Percentiles rank a stretch among this genome's conserved stretches.
Conservation (phyloP, 2,329 filamentous ascomycete species). For the Cercospora sp. region DNA sequence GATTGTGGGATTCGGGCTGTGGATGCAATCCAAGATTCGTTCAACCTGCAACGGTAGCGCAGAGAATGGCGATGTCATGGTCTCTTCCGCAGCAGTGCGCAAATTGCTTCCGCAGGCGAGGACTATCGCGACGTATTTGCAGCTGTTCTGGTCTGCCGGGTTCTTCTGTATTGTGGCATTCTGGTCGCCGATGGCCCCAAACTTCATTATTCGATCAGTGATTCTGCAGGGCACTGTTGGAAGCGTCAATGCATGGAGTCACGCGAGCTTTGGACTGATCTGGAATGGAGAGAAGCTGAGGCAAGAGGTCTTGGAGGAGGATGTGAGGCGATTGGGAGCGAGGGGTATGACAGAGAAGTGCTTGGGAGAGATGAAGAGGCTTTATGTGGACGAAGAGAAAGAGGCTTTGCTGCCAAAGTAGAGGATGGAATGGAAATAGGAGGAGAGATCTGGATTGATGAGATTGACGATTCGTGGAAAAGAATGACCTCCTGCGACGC, state of each 20-base stretch:
- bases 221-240: constrained; percentile 5
- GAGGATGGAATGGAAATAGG: too few relatives aligned
- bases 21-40: constrained; percentile 3
- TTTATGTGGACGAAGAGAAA: not conserved
- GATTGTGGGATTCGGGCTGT: constrained; percentile 3
- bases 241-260: constrained; percentile 6
- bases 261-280: not conserved
- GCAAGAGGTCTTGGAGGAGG: not conserved
- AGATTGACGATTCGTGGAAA: not conserved
- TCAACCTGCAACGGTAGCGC: not conserved
- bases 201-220: not conserved
- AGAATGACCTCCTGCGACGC: not conserved
- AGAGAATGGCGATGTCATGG: not conserved
- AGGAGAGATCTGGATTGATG: too few relatives aligned
- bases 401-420: not conserved
- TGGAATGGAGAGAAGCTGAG: constrained; percentile 4
- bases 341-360: constrained; percentile 1
- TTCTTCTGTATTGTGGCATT: constrained; percentile 5
- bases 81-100: not conserved
- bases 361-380: not conserved
- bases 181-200: not conserved
- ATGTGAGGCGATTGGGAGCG: not conserved
- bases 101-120: not conserved
- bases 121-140: not conserved
- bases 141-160: not conserved